phyloP scores from a whole-genome alignment of 768 basidiomycete genomes.

The Amanita subjunquillea region DNA sequence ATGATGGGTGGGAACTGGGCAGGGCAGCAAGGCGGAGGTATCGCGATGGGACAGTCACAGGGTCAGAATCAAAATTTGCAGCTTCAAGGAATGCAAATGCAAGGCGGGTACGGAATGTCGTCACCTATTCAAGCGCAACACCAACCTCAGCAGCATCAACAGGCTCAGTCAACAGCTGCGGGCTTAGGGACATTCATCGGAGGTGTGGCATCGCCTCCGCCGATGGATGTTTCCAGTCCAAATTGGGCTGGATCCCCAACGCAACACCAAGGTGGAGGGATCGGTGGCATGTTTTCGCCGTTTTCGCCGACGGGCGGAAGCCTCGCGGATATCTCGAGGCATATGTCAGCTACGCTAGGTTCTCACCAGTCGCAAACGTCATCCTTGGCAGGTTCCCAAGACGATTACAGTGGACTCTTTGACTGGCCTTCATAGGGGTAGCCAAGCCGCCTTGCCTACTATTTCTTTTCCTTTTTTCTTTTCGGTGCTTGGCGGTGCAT shows the following conservation, averaged over 20 bases:
- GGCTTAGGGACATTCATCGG: constrained; percentile 3
- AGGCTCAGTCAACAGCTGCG: constrained; percentile 9
- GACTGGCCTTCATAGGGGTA: constrained; percentile 37
- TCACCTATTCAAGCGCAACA: constrained; percentile 5
- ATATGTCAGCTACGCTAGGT: constrained; percentile 42
- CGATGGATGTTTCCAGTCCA: constrained; percentile 3
- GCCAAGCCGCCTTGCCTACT: not conserved
- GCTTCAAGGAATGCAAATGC: constrained; percentile 20
- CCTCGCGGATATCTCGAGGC: constrained; percentile 25
- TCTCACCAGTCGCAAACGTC: constrained; percentile 26
- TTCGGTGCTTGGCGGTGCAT: constrained; percentile 12
- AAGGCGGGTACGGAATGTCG: constrained; percentile 7
- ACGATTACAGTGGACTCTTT: constrained; percentile 31
- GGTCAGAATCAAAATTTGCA: constrained; percentile 15
- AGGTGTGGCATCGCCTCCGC: constrained; percentile 2
- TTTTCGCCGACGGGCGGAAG: constrained; percentile 21
- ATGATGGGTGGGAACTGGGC: constrained; percentile 24
- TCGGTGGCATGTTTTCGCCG: constrained; percentile 2
- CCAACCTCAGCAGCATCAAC: constrained; percentile 6
- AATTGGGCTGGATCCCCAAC: constrained; percentile 2
- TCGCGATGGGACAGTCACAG: constrained; percentile 15
- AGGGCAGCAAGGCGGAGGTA: constrained; percentile 9
- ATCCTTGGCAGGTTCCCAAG: constrained; percentile 2
- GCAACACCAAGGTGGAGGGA: not conserved
- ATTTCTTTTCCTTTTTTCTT: constrained; percentile 7